These are phyloP conservation scores for Microdochium bolleyi DNA, from an alignment of 2,329 filamentous ascomycete genomes.

Conservation along the genomic window DNA sequence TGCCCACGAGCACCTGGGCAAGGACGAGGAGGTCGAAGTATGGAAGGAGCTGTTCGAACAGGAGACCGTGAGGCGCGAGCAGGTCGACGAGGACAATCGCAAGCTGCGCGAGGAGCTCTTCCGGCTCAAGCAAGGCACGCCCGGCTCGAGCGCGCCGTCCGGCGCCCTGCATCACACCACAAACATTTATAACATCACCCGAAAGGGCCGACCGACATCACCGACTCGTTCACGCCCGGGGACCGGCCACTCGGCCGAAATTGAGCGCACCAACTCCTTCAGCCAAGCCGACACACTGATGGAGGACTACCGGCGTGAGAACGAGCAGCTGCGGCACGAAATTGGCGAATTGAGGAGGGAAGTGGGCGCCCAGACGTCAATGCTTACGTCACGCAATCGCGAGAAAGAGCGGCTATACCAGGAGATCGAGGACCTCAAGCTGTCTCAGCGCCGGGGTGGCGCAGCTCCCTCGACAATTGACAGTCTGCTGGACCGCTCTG, in stretches of 20 bases:
- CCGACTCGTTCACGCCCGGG: constrained; percentile 41
- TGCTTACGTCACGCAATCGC: constrained; percentile 91
- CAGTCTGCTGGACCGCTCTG: constrained; percentile 89
- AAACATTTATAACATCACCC: constrained; percentile 59
- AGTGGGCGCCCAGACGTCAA: constrained; percentile 91
- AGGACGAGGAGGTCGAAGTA: constrained; percentile 67
- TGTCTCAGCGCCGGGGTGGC: constrained; percentile 69
- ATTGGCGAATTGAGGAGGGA: constrained; percentile 88
- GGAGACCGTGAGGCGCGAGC: constrained; percentile 81
- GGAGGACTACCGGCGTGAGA: constrained; percentile 64
- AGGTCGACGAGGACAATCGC: constrained; percentile 83
- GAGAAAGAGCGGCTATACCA: constrained; percentile 94
- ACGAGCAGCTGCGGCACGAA: constrained; percentile 77
- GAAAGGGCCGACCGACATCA: constrained; percentile 37
- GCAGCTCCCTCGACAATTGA: constrained; percentile 63
- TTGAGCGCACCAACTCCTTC: constrained; percentile 42
- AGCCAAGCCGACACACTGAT: constrained; percentile 59
- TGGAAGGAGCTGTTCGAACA: constrained; percentile 94
- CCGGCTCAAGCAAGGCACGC: constrained; percentile 53
- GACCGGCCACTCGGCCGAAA: constrained; percentile 40
- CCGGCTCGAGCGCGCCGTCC: not conserved
- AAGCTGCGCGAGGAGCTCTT: constrained; percentile 78
- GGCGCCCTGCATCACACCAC: constrained; percentile 44
- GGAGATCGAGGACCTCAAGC: constrained; percentile 94
- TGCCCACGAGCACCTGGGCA: constrained; percentile 35